Evolutionary conservation across 1,284 basidiomycete genomes (phyloP), one percentile per base, ranked within the genome.

Genomic region (Ceratobasidium sp.): DNA sequence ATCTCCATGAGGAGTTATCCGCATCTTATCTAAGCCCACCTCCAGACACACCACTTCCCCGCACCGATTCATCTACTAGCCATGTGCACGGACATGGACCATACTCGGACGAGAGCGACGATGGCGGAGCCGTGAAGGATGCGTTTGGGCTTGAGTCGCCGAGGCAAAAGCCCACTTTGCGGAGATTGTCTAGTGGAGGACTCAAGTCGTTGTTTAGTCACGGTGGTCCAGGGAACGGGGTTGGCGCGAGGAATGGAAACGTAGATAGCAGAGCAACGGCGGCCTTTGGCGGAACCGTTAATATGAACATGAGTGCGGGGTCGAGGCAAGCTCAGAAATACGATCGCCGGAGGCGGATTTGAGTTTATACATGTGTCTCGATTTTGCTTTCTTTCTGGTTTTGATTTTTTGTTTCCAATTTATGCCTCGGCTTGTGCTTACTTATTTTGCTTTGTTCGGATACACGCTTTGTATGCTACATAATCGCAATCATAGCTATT

Each of bases 61-160:
- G n/a, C 17, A 35, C 54, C 35, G 39, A 58, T 5, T 33, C 51
- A 37, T 37, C 37, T n/a, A 37, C 68, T 6, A 15, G 39, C 13
- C 51, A 42, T n/a, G 49, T n/a, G 10, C 53, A 47, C 28, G 65
- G 65, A 11, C n/a, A 42, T 20, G 26, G 42, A 6, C 35, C 42
- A n/a, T 58, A 71, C 39, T 71, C 68, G 13, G 68, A 71, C 31
- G 68, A 71, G 23, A 71, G 68, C 33, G 68, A 71, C 53, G 66
- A 68, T 7, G 66, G 53, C 26, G 56, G 68, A 26, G 54, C 35
- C 60, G 20, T 20, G 6, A 71, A 47, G 28, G 68, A 53, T 20
- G 54, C 54, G 11, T 71, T 71, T 71, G 68, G 68, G 28, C 31
- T 71, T 5, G 68, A 71, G 31, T 71, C 68, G 4, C 68, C 68